Evolutionary conservation across 176 grass and related monocot species (phyloP).

Genomic region (Microstegium vimineum): DNA sequence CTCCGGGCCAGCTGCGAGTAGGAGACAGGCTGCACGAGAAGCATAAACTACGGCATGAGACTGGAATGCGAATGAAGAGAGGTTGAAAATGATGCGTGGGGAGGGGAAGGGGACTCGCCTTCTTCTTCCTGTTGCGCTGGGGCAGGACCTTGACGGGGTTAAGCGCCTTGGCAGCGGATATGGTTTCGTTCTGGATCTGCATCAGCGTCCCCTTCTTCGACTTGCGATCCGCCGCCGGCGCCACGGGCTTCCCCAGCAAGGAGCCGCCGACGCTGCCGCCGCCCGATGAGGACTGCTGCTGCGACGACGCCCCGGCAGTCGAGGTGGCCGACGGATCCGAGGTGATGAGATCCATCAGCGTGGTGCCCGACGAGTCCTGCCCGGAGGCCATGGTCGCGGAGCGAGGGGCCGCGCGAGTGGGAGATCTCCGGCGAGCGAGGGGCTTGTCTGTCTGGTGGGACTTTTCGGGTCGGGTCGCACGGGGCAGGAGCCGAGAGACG

Average conservation of each 20-base stretch:
- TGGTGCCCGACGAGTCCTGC: constrained; percentile 75
- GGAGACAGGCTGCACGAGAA: constrained; percentile 75
- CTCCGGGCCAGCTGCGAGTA: constrained; percentile 91
- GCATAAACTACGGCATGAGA: constrained; percentile 16
- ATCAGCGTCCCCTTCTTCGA: constrained; percentile 69
- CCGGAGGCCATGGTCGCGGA: constrained; percentile 70
- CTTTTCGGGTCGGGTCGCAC: constrained; percentile 15
- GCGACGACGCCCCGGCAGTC: constrained; percentile 25
- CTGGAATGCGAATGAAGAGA: background rate
- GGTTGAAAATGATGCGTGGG: constrained; percentile 3
- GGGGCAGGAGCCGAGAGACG: background rate
- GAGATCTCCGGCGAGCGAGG: constrained; percentile 49
- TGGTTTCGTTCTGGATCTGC: constrained; percentile 98
- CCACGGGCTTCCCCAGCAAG: constrained; percentile 49
- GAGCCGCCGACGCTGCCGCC: background rate
- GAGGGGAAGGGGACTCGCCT: constrained; percentile 30
- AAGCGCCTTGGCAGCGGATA: constrained; percentile 87
- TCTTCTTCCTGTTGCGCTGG: constrained; percentile 86
- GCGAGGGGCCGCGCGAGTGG: background rate
- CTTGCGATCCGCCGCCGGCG: constrained; percentile 64
- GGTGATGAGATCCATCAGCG: constrained; percentile 98
- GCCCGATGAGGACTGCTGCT: constrained; percentile 38
- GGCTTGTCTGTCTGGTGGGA: background rate
- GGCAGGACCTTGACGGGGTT: constrained; percentile 80
- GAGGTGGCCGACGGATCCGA: constrained; percentile 65